phyloP scores from a whole-genome alignment of 1,139 yeast species.

The Suhomyces maxii region DNA sequence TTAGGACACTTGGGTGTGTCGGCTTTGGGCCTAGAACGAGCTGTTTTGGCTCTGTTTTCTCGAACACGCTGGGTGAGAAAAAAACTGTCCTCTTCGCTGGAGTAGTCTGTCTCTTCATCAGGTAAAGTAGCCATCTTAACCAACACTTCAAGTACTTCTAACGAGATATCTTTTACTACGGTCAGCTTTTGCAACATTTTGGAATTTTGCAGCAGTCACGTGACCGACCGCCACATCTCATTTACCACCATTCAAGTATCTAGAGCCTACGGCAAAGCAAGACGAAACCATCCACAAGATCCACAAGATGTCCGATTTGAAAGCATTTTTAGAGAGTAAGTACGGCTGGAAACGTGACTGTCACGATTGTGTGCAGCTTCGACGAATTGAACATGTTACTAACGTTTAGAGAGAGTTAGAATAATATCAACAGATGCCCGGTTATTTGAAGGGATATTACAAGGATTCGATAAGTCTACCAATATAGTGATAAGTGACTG shows the following conservation, averaged over 20 bases:
- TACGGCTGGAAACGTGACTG: conserved; percentile 10
- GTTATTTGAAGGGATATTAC: conserved; percentile 66
- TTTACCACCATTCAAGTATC: background rate
- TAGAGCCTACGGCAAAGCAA: background rate
- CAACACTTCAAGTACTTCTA: too few relatives aligned
- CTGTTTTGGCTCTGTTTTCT: conserved; percentile 1
- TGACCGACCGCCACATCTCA: background rate
- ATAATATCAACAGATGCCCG: conserved; percentile 86
- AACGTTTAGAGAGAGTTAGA: conserved; percentile 56
- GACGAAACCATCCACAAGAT: background rate
- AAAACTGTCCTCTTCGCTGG: conserved; percentile 20
- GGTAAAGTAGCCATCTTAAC: background rate
- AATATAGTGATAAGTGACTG: conserved; percentile 67
- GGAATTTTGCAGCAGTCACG: background rate
- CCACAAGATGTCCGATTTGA: conserved; percentile 36
- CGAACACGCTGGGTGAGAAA: conserved; percentile 6
- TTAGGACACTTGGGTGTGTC: background rate
- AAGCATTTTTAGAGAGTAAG: conserved; percentile 41
- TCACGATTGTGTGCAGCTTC: background rate
- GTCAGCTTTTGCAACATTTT: background rate
- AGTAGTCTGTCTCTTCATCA: conserved; percentile 20
- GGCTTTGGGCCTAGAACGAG: background rate
- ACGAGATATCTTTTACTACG: background rate
- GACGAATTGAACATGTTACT: conserved; percentile 19
- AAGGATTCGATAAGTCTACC: conserved; percentile 81